phyloP scores from a whole-genome alignment of 352 stramenopile species.

The Globisporangium barbulae region DNA sequence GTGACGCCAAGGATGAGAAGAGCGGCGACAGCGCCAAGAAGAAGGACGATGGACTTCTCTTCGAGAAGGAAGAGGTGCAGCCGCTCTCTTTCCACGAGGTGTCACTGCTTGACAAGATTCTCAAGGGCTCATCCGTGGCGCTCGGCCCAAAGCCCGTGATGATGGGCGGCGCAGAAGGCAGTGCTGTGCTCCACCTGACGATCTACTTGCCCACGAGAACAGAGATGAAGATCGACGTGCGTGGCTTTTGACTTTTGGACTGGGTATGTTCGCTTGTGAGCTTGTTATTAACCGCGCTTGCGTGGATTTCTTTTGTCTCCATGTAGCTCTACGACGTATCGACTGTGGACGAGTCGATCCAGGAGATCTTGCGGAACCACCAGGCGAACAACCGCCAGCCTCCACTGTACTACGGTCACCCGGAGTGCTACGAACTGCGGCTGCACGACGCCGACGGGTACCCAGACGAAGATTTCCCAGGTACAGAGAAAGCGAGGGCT shows the following conservation, averaged over 20 bases:
- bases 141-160: conserved; percentile 54
- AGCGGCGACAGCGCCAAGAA: conserved; percentile 13
- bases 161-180: conserved; percentile 50
- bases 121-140: conserved; percentile 51
- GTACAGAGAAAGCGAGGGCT: conserved; percentile 16
- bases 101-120: conserved; percentile 72
- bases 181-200: conserved; percentile 73
- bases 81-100: conserved; percentile 66
- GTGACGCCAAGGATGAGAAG: conserved; percentile 12
- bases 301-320: conserved; percentile 4
- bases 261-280: background rate
- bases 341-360: conserved; percentile 85
- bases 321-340: conserved; percentile 80
- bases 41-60: conserved; percentile 56
- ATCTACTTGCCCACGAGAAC: conserved; percentile 83
- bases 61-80: conserved; percentile 62
- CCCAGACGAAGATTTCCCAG: conserved; percentile 86
- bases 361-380: conserved; percentile 74
- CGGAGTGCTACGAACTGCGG: conserved; percentile 84
- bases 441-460: conserved; percentile 82
- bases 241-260: conserved; percentile 3
- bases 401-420: conserved; percentile 79
- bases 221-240: conserved; percentile 88
- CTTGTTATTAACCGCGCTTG: background rate
- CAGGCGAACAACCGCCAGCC: conserved; percentile 62